Conservation (phyloP, 768 basidiomycete species). For the Megacollybia marginata region DNA sequence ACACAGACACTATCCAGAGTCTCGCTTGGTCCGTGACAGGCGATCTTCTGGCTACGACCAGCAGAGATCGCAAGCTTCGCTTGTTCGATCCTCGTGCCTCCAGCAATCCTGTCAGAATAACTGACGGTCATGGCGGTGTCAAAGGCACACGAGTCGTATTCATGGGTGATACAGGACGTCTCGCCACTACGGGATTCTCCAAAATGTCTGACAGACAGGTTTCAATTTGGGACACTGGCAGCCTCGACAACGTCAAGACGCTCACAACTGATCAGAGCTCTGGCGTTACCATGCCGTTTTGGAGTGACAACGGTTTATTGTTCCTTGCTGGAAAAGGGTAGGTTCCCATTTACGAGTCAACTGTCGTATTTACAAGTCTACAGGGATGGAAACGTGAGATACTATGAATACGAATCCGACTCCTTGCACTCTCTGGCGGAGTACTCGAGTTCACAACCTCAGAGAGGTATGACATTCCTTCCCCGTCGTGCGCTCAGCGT, state of each 20-base stretch:
- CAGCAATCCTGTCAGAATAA: constrained; percentile 69
- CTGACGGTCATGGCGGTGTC: constrained; percentile 89
- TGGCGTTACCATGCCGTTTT: constrained; percentile 97
- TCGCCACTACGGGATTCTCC: constrained; percentile 95
- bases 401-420: constrained; percentile 92
- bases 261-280: constrained; percentile 80
- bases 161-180: constrained; percentile 84
- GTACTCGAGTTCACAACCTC: constrained; percentile 85
- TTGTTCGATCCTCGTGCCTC: constrained; percentile 87
- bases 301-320: constrained; percentile 87
- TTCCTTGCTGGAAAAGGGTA: constrained; percentile 53
- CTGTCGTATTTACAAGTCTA: constrained; percentile 17
- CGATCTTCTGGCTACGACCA: constrained; percentile 79
- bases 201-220: constrained; percentile 95
- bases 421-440: constrained; percentile 70
- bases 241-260: constrained; percentile 70
- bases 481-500: constrained; percentile 88
- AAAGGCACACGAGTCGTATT: constrained; percentile 86
- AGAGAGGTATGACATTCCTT: constrained; percentile 96
- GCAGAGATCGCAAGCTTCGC: constrained; percentile 85
- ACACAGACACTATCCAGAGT: constrained; percentile 84
- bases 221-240: constrained; percentile 81
- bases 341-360: background rate
- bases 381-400: constrained; percentile 97
- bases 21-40: constrained; percentile 79